Evolutionary conservation across 257 asterid genomes (phyloP), one percentile per base, ranked within the genome.

Genomic region (Solanum clarkiae): DNA sequence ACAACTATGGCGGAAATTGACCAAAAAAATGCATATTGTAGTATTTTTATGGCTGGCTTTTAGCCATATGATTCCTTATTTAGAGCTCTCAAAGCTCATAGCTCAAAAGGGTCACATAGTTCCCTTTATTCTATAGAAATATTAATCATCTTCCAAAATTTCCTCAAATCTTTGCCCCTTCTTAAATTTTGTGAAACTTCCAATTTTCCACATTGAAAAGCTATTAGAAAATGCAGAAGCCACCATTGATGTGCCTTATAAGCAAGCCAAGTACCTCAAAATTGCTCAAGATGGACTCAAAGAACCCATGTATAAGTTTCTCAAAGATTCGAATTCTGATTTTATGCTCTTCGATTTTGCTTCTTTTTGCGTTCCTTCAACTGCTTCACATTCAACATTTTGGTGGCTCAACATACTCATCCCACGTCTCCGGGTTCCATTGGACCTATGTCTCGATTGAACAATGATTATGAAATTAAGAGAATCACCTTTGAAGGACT

Each of bases 1-100:
- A 36, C 79, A 40, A n/a, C 24, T 44, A 71, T 71, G 80, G 20
- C 32, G 54, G 29, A 11, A 71, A 44, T 44, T 24, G 15, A 6
- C 32, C 32, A 20, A 80, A 10, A 81, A 85, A 36, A 68, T 93
- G 4, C 95, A 92, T 86, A 26, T 92, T 15, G 92, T 60, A 1
- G 82, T 92, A 92, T 88, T 89, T 70, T 93, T 95, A 84, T 92
- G 97, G 97, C 88, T 93, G 1, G 94, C 91, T 75, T 92, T 93
- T 65, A 93, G 94, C 18, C 96, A 89, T 87, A 89, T 92, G 54
- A 86, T 89, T 54, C 94, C 94, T 14, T 91, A 2, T 84, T 42
- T 88, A 12, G 90, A 89, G 22, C 90, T 92, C 17, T 81, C 94
- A 86, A 93, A 92, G 85, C 87, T 82, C 32, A 29, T 29, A 29